Conservation (phyloP, 2,329 filamentous ascomycete genomes). For the Beauveria sp. region DNA sequence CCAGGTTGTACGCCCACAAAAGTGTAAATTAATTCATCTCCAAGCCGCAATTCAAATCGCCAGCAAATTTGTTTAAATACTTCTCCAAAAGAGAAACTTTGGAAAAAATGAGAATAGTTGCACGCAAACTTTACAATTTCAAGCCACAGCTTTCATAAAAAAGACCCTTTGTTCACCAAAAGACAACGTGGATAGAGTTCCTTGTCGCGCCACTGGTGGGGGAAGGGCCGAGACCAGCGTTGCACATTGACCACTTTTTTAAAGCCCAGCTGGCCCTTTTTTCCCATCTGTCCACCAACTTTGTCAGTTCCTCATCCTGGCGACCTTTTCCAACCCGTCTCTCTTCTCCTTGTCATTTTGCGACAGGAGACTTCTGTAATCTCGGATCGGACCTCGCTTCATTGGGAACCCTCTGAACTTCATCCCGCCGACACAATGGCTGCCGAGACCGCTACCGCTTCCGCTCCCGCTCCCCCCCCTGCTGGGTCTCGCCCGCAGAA, state of each 20-base stretch:
- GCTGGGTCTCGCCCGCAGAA: conserved; percentile 61
- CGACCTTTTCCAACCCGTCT: background rate
- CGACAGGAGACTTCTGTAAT: background rate
- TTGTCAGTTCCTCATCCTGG: conserved; percentile 3
- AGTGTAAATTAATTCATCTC: conserved; percentile 10
- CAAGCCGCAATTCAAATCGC: background rate
- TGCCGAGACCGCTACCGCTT: conserved; percentile 34
- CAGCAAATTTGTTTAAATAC: too few species aligned
- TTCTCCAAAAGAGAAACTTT: background rate
- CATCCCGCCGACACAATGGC: conserved; percentile 34
- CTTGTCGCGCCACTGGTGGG: background rate
- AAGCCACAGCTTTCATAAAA: background rate
- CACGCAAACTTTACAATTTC: background rate
- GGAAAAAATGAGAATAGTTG: background rate
- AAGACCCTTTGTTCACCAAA: background rate
- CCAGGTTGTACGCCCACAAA: background rate
- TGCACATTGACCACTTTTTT: conserved; percentile 12
- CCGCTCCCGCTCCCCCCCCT: conserved; percentile 30
- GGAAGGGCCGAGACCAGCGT: conserved; percentile 11
- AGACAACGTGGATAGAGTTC: background rate
- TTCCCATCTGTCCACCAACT: conserved; percentile 5
- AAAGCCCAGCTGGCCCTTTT: conserved; percentile 7
- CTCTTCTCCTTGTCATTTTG: conserved; percentile 1
- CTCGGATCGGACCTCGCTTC: conserved; percentile 5
- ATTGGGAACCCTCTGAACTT: conserved; percentile 6